phyloP scores from a whole-genome alignment of 257 asterid species.

The Forsythia viridissima region DNA sequence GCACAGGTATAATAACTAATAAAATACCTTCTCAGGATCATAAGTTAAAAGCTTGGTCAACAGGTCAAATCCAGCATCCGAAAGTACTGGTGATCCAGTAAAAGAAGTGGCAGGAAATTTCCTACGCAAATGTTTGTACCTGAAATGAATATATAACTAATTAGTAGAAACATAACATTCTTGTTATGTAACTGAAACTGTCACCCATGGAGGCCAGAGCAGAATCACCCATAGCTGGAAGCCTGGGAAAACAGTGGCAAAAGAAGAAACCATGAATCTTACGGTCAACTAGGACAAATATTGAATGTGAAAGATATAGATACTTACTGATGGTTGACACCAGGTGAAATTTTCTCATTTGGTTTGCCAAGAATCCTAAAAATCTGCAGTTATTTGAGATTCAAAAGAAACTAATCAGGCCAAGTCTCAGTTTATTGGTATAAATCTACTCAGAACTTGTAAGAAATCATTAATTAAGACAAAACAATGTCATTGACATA shows the following conservation, averaged over 20 bases:
- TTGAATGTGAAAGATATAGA: slow-evolving; percentile 21
- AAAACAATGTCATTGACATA: background rate
- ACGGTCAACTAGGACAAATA: background rate
- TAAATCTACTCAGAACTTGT: background rate
- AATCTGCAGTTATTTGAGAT: slow-evolving; percentile 31
- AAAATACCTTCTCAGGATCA: slow-evolving; percentile 72
- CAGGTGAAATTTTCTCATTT: slow-evolving; percentile 47
- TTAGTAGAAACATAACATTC: slow-evolving; percentile 46
- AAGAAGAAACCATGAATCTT: slow-evolving; percentile 31
- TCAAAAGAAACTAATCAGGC: background rate
- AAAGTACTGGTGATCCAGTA: slow-evolving; percentile 73
- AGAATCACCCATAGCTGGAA: slow-evolving; percentile 55
- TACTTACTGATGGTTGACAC: slow-evolving; percentile 45
- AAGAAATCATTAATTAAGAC: background rate
- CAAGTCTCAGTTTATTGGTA: background rate
- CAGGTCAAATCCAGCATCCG: slow-evolving; percentile 86
- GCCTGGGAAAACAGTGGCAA: slow-evolving; percentile 61
- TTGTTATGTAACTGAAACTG: slow-evolving; percentile 37
- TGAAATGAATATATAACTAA: slow-evolving; percentile 46
- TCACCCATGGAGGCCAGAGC: slow-evolving; percentile 72
- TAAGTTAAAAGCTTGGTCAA: slow-evolving; percentile 78
- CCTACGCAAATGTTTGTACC: slow-evolving; percentile 65
- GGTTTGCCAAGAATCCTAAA: slow-evolving; percentile 47
- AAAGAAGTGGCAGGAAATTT: slow-evolving; percentile 70
- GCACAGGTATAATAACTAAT: slow-evolving; percentile 2